phyloP scores from a whole-genome alignment of 371 early-diverging fungal species.

The Coemansia sp. region DNA sequence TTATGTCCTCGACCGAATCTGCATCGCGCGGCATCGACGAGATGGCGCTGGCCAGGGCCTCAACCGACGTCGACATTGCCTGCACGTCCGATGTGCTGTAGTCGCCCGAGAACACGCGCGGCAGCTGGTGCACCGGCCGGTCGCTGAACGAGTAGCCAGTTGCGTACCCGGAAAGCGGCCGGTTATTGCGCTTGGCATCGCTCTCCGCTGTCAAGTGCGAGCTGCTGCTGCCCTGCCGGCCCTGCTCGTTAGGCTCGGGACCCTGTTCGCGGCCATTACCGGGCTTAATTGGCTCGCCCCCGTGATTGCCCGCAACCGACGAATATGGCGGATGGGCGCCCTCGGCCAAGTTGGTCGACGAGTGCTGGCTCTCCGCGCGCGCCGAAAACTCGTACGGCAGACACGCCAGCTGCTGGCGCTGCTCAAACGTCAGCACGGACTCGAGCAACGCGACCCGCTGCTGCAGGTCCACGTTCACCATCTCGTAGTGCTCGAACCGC shows the following conservation, averaged over 20 bases:
- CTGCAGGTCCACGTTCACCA: conserved; percentile 30
- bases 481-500: conserved; percentile 34
- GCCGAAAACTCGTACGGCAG: conserved; percentile 14
- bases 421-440: conserved; percentile 25
- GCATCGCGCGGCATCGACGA: conserved; percentile 28
- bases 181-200: conserved; percentile 7
- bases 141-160: conserved; percentile 33
- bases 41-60: conserved; percentile 29
- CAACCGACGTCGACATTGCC: conserved; percentile 40
- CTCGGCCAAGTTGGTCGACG: not conserved
- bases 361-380: not conserved
- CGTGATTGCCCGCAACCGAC: no score
- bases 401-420: conserved; percentile 21
- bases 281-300: not conserved
- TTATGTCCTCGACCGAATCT: conserved; percentile 40
- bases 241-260: not conserved
- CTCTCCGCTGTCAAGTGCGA: not conserved
- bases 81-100: conserved; percentile 32
- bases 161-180: conserved; percentile 39
- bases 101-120: conserved; percentile 47
- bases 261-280: not conserved
- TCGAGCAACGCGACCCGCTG: conserved; percentile 35
- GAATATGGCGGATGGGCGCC: not conserved
- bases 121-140: conserved; percentile 40
- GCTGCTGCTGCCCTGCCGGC: not conserved